Evolutionary conservation across 805 yeast species (phyloP).

Genomic region (Ascoidea tarda): DNA sequence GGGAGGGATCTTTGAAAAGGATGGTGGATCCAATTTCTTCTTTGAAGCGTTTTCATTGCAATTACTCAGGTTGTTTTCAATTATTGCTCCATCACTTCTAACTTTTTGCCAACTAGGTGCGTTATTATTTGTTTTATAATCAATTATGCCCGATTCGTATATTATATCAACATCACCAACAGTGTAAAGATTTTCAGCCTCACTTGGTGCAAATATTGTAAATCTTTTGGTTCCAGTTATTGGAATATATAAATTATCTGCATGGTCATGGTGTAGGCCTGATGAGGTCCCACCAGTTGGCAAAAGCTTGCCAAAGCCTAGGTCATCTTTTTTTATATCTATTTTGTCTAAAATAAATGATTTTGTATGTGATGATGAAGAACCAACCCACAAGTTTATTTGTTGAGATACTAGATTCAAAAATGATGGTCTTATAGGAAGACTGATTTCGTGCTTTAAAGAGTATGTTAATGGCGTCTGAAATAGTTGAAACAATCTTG

Average conservation of each 20-base stretch:
- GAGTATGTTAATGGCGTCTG: slow-evolving; percentile 50
- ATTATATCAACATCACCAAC: slow-evolving; percentile 45
- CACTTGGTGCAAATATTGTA: slow-evolving; percentile 51
- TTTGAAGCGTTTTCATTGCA: slow-evolving; percentile 14
- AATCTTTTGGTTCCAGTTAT: slow-evolving; percentile 49
- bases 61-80: slow-evolving; percentile 34
- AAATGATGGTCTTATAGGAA: slow-evolving; percentile 29
- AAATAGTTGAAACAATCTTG: slow-evolving; percentile 33
- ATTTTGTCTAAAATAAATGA: slow-evolving; percentile 10
- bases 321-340: slow-evolving; percentile 10
- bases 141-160: slow-evolving; percentile 52
- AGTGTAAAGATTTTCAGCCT: slow-evolving; percentile 43
- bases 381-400: slow-evolving; percentile 64
- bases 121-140: slow-evolving; percentile 35
- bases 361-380: slow-evolving; percentile 13
- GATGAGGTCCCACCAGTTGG: slow-evolving; percentile 53
- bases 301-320: slow-evolving; percentile 37
- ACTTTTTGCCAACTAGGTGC: slow-evolving; percentile 54
- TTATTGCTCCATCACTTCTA: slow-evolving; percentile 47
- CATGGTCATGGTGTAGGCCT: slow-evolving; percentile 72
- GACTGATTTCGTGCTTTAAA: slow-evolving; percentile 10
- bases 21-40: slow-evolving; percentile 43
- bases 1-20: slow-evolving; percentile 54
- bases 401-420: slow-evolving; percentile 48
- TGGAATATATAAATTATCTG: slow-evolving; percentile 58